These are phyloP conservation scores for Ceratopteris richardii DNA, from an alignment of 75 land plant species.

Conservation along the genomic window DNA sequence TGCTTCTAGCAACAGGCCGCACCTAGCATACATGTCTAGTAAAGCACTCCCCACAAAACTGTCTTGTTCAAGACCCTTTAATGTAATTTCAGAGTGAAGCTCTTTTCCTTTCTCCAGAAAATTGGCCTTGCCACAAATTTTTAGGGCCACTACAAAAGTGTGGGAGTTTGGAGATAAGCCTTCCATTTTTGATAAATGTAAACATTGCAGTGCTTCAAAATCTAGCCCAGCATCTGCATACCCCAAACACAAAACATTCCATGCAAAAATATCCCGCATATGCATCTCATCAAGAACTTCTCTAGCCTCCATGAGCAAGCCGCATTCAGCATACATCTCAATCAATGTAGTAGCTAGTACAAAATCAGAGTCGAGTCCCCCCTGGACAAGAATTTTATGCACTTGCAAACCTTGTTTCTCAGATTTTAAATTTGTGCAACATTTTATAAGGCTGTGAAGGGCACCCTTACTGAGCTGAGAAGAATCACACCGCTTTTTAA, in stretches of 20 bases:
- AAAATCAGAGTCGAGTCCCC: conserved; percentile 12
- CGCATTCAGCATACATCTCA: conserved; percentile 40
- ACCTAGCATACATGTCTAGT: conserved; percentile 4
- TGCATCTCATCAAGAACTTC: conserved; percentile 29
- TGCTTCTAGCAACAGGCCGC: background rate
- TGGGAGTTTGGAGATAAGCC: background rate
- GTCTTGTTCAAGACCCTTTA: background rate
- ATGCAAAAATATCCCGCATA: conserved; percentile 9
- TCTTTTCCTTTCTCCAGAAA: background rate
- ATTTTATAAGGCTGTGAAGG: background rate
- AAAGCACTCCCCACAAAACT: background rate
- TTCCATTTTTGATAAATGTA: background rate
- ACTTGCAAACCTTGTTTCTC: conserved; percentile 18
- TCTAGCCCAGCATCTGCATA: conserved; percentile 3
- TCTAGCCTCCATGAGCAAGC: conserved; percentile 30
- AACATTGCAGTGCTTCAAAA: background rate
- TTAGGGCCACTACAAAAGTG: background rate
- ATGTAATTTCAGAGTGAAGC: background rate
- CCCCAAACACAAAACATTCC: conserved; percentile 12
- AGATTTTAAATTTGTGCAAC: conserved; percentile 16
- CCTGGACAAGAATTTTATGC: conserved; percentile 28
- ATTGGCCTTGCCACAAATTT: background rate
- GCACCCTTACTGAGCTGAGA: background rate
- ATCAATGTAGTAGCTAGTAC: conserved; percentile 30
- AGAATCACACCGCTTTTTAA: too few relatives aligned